These are phyloP conservation scores for Eucalyptus virginea DNA, from an alignment of 345 rosid species.

Conservation along the genomic window DNA sequence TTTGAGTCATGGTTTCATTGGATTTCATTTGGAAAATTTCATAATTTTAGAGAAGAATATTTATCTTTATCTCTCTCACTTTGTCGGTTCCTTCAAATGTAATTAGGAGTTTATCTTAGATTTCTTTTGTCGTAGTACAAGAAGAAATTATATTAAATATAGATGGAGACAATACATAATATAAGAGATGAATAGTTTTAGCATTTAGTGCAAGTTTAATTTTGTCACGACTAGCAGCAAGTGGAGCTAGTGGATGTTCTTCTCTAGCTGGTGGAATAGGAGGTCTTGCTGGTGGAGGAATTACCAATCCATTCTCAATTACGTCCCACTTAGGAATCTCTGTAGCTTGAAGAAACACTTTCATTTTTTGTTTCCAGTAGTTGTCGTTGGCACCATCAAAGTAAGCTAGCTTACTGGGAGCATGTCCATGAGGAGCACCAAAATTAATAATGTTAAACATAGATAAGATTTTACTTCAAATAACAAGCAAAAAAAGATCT, in stretches of 20 bases:
- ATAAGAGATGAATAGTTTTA: neutral
- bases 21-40: too few species aligned
- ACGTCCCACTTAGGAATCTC: conserved; percentile 5
- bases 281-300: neutral
- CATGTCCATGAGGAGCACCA: neutral
- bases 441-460: neutral
- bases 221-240: neutral
- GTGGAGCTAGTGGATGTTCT: neutral
- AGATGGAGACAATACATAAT: neutral
- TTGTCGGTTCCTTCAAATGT: neutral
- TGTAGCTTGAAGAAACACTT: neutral
- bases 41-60: too few species aligned
- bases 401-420: neutral
- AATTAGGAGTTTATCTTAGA: neutral
- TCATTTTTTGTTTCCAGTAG: neutral
- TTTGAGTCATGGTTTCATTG: too few species aligned
- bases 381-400: neutral
- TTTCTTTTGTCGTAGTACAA: neutral
- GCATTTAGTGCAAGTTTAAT: neutral
- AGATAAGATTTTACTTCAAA: neutral
- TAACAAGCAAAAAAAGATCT: neutral
- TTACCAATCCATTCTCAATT: neutral
- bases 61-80: too few species aligned
- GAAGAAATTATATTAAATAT: neutral
- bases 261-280: neutral